Base-by-base conservation (phyloP, 352 stramenopile species). In the Phytopythium litorale region DNA sequence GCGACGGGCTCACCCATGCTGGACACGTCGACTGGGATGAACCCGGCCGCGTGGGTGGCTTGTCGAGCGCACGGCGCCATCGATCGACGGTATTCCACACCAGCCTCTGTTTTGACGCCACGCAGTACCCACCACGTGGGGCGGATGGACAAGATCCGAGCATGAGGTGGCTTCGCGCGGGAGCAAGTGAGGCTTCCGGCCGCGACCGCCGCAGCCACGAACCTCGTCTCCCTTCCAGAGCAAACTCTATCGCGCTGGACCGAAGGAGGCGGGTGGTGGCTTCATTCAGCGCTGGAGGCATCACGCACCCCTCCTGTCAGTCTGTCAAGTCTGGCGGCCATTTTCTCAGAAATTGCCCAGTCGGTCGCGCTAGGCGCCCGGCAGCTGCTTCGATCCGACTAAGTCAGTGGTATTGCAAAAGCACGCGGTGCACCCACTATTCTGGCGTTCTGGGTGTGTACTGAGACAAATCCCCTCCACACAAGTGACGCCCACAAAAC, bases 401-500 rank as follows among this genome's bases (percentile, higher is more conserved):
- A 28, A 50, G 6, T 30, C 19, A 50, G 43, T 50, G 16, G 2
- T 6, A 30, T 28, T 13, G 9, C n/a, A 30, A 30, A 25, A 6
- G 21, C 9, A 18, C 16, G 19, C 43, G 7, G n/a, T 16, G 5
- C 19, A 48, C 9, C 33, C 19, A 25, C 19, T 12, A 48, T 18
- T 12, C 15, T 12, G 19, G 23, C 38, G 16, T 48, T 23, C 2
- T 48, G 42, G 42, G 7, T 23, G 42, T 48, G 43, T 50, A 50
- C 43, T 50, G 43, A 50, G 43, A 50, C 19, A 50, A 30, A 50
- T n/a, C n/a, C n/a, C n/a, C n/a, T n/a, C n/a, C n/a, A n/a, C n/a
- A n/a, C n/a, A n/a, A n/a, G n/a, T n/a, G n/a, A n/a, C n/a, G n/a
- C n/a, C n/a, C 38, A n/a, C 3, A n/a, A 43, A n/a, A 43, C 38